Evolutionary conservation across 495 filamentous ascomycete species (phyloP).

Genomic region (Aspergillus steynii): DNA sequence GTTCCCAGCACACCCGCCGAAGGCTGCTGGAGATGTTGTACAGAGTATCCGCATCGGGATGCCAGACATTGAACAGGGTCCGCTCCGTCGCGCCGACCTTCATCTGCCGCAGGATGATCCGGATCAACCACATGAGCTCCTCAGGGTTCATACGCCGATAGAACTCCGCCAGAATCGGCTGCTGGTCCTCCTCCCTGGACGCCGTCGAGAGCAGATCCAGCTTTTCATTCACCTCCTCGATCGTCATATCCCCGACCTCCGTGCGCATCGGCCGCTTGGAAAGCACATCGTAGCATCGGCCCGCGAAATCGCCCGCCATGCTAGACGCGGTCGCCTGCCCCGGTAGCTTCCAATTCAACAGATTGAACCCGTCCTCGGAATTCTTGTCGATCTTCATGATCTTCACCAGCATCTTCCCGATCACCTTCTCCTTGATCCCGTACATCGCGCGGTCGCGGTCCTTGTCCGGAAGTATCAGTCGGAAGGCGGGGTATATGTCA

Average conservation of each 20-base stretch:
- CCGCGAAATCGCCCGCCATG: slow-evolving; percentile 88
- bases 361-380: slow-evolving; percentile 79
- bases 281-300: slow-evolving; percentile 81
- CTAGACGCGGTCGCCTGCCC: slow-evolving; percentile 60
- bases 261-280: slow-evolving; percentile 80
- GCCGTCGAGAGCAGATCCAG: slow-evolving; percentile 76
- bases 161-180: slow-evolving; percentile 76
- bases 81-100: slow-evolving; percentile 96
- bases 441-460: slow-evolving; percentile 94
- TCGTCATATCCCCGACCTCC: slow-evolving; percentile 71
- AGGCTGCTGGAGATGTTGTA: slow-evolving; percentile 92
- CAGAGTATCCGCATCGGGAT: slow-evolving; percentile 85
- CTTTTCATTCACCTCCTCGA: slow-evolving; percentile 85
- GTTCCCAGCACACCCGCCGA: slow-evolving; percentile 92
- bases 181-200: slow-evolving; percentile 77
- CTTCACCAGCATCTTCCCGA: slow-evolving; percentile 84
- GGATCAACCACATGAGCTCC: slow-evolving; percentile 90
- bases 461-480: slow-evolving; percentile 90
- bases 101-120: slow-evolving; percentile 95
- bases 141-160: slow-evolving; percentile 91
- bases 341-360: slow-evolving; percentile 94
- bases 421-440: slow-evolving; percentile 88
- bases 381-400: slow-evolving; percentile 91
- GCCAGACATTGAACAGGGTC: slow-evolving; percentile 89
- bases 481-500: slow-evolving; percentile 91